These are phyloP conservation scores for Alternaria brassicicola DNA, from an alignment of 2,329 filamentous ascomycete species.

Conservation along the genomic window DNA sequence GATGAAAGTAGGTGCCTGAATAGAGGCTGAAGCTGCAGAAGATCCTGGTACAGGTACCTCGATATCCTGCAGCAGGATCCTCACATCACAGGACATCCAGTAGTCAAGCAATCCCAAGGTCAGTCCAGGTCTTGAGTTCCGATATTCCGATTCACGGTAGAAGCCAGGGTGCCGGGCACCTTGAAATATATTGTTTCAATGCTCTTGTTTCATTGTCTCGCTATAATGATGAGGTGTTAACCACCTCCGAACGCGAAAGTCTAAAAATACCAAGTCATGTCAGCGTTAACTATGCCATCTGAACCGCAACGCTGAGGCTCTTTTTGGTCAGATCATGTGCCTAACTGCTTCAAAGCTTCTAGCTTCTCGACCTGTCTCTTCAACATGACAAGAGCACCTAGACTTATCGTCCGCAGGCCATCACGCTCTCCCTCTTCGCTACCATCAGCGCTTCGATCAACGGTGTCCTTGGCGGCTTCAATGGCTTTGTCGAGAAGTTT, in stretches of 20 bases:
- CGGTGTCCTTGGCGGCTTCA: constrained; percentile 49
- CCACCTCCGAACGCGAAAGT: neutral
- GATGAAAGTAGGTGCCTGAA: no score
- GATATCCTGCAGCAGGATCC: no score
- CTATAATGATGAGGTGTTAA: neutral
- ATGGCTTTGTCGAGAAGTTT: constrained; percentile 54
- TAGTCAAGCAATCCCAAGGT: neutral
- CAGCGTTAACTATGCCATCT: neutral
- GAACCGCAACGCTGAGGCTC: neutral
- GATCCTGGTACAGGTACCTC: no score
- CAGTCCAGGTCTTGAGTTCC: neutral
- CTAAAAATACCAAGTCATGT: neutral
- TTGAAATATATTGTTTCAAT: neutral
- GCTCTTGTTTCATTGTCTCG: neutral
- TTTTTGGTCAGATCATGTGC: neutral
- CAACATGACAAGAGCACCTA: constrained; percentile 55
- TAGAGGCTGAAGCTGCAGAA: no score
- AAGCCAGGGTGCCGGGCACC: neutral
- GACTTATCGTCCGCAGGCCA: constrained; percentile 55
- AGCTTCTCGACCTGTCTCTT: constrained; percentile 50
- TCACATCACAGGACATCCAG: no score
- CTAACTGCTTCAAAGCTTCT: constrained; percentile 28
- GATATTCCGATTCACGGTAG: neutral
- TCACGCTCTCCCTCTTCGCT: constrained; percentile 44
- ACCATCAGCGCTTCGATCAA: constrained; percentile 47